Evolutionary conservation across 1,284 basidiomycete species (phyloP).

Genomic region (Ustilago nuda): DNA sequence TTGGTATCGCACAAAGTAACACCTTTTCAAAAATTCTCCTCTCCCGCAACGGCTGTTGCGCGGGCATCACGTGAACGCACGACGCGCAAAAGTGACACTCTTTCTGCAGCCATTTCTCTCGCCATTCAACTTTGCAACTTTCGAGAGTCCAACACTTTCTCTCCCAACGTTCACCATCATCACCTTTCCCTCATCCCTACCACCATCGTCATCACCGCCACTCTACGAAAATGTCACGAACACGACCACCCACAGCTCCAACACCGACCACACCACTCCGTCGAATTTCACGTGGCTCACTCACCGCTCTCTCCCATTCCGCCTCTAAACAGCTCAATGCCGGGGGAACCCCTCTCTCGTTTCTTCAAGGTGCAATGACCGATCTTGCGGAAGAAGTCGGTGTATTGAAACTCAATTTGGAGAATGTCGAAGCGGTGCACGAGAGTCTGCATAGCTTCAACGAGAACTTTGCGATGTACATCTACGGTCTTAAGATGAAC

Average conservation of each 20-base stretch:
- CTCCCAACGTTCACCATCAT: slow-evolving; percentile 9
- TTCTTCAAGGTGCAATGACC: slow-evolving; percentile 83
- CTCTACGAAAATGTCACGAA: slow-evolving; percentile 25
- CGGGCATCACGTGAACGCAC: slow-evolving; percentile 46
- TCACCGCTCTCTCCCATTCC: slow-evolving; percentile 79
- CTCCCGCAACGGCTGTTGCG: neutral
- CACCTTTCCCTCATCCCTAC: slow-evolving; percentile 1
- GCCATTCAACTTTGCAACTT: neutral
- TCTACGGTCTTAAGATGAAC: slow-evolving; percentile 94
- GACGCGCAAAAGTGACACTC: slow-evolving; percentile 45
- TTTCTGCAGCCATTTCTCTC: neutral
- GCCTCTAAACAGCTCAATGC: slow-evolving; percentile 69
- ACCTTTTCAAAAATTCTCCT: slow-evolving; percentile 2
- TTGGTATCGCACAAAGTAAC: slow-evolving; percentile 14
- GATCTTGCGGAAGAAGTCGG: slow-evolving; percentile 90
- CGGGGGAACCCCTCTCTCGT: slow-evolving; percentile 79
- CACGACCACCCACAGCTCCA: slow-evolving; percentile 22
- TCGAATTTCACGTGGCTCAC: slow-evolving; percentile 88
- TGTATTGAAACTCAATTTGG: slow-evolving; percentile 80
- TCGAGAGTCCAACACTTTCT: slow-evolving; percentile 13
- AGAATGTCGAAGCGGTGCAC: slow-evolving; percentile 79
- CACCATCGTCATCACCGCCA: neutral
- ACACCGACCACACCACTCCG: slow-evolving; percentile 78
- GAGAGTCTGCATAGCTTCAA: slow-evolving; percentile 86
- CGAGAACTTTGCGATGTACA: slow-evolving; percentile 89